Evolutionary conservation across 2,329 filamentous ascomycete genomes (phyloP), one percentile per base, ranked within the genome.

Genomic region (Pseudopithomyces chartarum): DNA sequence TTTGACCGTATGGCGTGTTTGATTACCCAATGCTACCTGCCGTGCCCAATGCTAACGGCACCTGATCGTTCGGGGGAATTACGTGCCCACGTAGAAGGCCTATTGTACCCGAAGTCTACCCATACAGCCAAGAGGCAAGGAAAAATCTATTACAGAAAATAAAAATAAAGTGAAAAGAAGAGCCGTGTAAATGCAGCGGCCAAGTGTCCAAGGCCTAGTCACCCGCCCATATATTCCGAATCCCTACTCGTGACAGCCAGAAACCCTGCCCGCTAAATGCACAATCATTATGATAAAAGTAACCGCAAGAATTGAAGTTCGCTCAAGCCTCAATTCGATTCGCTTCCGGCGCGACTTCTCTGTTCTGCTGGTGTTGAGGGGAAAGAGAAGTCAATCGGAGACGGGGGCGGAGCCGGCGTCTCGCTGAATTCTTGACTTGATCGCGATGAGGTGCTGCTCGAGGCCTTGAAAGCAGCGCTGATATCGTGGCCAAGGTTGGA

Each of bases 371-470:
- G 71, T 22, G 71, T 73, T n/a, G 62, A 66, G 7, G 73, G 68
- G 59, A 75, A 76, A 39, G 70, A 72, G 60, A 76, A 78, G 64
- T 77, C 76, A 59, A 78, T 72, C 11, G 76, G 76, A 13, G 71
- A 75, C 43, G 75, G 75, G 7, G 76, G 75, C 23, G 76, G 76
- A n/a, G 76, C 75, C 12, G 74, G 73, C 1, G 73, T 76, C 64
- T 76, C 74, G 62, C 68, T 67, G 60, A 73, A 65, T 33, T 68
- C 65, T 48, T 61, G 56, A 11, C 57, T 60, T 43, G 65, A 61
- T 61, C 70, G 71, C 8, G 67, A 68, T 32, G 60, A 55, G 23
- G 68, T 57, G 52, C 54, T 58, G n/a, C 64, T 60, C 6, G 72
- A 73, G 53, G 74, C 73, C 58, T 77, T 75, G 67, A 77, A 70